Evolutionary conservation across 306 rosid genomes (phyloP).

Genomic region (Prunus dulcis): DNA sequence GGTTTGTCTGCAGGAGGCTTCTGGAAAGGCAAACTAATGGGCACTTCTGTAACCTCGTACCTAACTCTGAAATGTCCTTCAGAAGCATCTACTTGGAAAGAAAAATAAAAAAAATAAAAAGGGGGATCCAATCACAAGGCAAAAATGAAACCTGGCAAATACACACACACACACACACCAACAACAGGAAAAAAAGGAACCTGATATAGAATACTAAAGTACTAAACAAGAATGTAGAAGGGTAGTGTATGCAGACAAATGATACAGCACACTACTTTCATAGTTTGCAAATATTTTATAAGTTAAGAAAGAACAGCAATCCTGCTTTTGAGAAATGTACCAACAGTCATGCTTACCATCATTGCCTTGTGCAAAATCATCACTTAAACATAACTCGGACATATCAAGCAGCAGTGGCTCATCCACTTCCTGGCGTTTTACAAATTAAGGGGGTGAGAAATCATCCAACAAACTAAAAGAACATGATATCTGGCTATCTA

Average conservation of each 20-base stretch:
- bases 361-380: constrained; percentile 67
- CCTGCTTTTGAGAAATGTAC: constrained; percentile 6
- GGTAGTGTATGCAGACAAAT: not conserved
- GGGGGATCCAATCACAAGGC: not conserved
- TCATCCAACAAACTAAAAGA: constrained; percentile 15
- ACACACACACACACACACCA: not conserved
- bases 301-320: not conserved
- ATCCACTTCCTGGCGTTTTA: constrained; percentile 75
- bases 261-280: not conserved
- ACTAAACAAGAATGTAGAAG: not conserved
- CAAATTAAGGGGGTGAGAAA: constrained; percentile 19
- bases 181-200: not conserved
- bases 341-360: constrained; percentile 49
- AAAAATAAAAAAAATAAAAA: not conserved
- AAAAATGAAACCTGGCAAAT: not conserved
- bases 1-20: constrained; percentile 96
- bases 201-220: not conserved
- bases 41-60: constrained; percentile 81
- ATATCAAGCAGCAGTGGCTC: constrained; percentile 87
- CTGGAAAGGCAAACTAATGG: constrained; percentile 79
- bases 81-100: constrained; percentile 46
- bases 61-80: constrained; percentile 82
- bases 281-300: not conserved
- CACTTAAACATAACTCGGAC: constrained; percentile 74
- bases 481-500: not conserved